Conservation (phyloP, 257 asterid species). For the Scutellaria baicalensis region DNA sequence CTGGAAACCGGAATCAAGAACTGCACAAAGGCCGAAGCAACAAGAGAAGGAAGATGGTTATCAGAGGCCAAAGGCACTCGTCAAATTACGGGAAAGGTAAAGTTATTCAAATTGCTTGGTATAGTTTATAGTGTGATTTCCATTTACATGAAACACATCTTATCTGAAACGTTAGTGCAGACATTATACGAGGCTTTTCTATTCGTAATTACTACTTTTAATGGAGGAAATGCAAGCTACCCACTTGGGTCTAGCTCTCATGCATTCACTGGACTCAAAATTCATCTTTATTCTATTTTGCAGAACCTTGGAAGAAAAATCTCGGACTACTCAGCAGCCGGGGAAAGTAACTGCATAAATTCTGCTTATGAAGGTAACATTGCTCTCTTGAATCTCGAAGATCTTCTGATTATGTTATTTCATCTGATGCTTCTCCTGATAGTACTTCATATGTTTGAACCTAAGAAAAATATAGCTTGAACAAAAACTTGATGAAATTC, state of each 20-base stretch:
- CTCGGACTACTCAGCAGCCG: slow-evolving; percentile 10
- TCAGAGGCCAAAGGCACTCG: slow-evolving; percentile 59
- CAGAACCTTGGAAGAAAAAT: slow-evolving; percentile 42
- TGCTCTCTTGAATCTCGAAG: slow-evolving; percentile 1
- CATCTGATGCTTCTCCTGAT: background rate
- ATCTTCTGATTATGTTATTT: background rate
- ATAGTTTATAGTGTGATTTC: background rate
- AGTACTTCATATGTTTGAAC: background rate
- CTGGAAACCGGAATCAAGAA: slow-evolving; percentile 89
- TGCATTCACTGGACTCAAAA: background rate
- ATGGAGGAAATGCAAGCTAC: background rate
- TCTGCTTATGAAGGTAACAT: slow-evolving; percentile 22
- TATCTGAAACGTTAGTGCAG: background rate
- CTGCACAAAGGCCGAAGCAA: slow-evolving; percentile 31
- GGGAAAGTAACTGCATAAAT: slow-evolving; percentile 38
- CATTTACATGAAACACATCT: background rate
- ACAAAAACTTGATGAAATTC: background rate
- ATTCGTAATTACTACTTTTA: background rate
- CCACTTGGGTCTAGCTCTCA: background rate
- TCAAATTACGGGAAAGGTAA: slow-evolving; percentile 41
- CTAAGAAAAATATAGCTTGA: background rate
- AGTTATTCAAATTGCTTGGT: slow-evolving; percentile 13
- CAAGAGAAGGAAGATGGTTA: slow-evolving; percentile 46
- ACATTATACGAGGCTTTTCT: background rate
- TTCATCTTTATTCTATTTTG: slow-evolving; percentile 4